Evolutionary conservation across 208 protist genomes (phyloP), one percentile per base, ranked within the genome.

Genomic region (Acanthamoeba quina): DNA sequence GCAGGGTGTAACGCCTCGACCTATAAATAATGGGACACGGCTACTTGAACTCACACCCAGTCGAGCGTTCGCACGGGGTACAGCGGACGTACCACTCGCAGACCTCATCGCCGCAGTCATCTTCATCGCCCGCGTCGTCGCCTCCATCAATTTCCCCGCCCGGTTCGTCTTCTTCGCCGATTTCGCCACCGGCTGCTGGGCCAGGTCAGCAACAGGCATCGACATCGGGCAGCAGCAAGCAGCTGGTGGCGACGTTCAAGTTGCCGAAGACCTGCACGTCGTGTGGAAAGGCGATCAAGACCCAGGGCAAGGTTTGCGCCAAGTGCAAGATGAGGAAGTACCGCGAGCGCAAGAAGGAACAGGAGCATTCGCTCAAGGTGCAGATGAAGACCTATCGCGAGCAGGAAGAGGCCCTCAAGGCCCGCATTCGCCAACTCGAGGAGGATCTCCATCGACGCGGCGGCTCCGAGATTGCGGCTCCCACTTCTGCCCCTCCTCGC

Each of bases 261-360:
- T 47, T 85, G 6, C 76, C 76, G n/a, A 85, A 85, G 76, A 85
- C 76, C 47, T 85, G 76, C 49, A 85, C 76, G 76, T 44, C 76
- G 19, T 85, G 76, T 26, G 76, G 76, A 1, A 85, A 85, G 21
- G 47, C 76, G n/a, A 85, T 85, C 17, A 85, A 85, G 76, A 85
- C 76, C 49, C 76, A 85, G 76, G 76, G 76, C 76, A 85, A 85
- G 49, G 76, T 85, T 10, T 85, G 76, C 76, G 76, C 76, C 76
- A 85, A 85, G 26, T 85, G 76, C 76, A 85, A 85, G 76, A 85
- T 85, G 76, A 85, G 76, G 76, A 85, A 85, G 76, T 85, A 85
- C 76, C 76, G 76, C 76, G 76, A 85, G 47, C 76, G 76, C 76
- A 85, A 85, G 76, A 85, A 85, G 76, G 76, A 85, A 47, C 76